Base-by-base conservation (phyloP, 2,329 filamentous ascomycete species). In the Chaetomiaceae sp. region DNA sequence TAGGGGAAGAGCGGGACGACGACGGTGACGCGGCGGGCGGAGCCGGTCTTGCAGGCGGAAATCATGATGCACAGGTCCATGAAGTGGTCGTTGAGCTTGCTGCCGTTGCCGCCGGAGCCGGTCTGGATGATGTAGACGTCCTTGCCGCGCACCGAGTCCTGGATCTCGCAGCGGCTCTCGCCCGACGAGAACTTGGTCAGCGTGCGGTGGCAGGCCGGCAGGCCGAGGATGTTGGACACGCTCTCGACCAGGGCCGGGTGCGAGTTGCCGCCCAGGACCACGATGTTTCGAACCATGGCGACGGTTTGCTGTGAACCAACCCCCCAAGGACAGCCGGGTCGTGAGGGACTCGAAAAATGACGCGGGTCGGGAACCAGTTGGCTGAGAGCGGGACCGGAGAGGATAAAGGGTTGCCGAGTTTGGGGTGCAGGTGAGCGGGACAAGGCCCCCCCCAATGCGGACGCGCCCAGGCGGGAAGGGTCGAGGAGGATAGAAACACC, bases 121-220 rank as follows among this genome's bases (percentile, higher is more conserved):
- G 88, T 93, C 69, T 97, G 91, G 61, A 98, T 88, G 64, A 97
- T 96, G 72, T 94, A 98, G 65, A 96, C 93, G 80, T 98, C 93
- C 68, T 98, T 98, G 58, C 88, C 93, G 59, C 93, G 86, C 42
- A 98, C 93, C 12, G 89, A 95, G 68, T 98, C 93, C 65, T 90
- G 79, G 62, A 98, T 94, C 68, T 97, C 91, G 49, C 95, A 90
- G 45, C 91, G 83, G 58, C 87, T 95, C 72, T 97, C 91, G 55
- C 91, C 91, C 41, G 91, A 89, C 17, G 88, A 86, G 72, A 97
- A 97, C 71, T 96, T 96, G 62, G 76, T 81, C 42, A 96, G 80
- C 52, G 89, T 82, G 57, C 90, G 85, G 62, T 91, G 84, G 59
- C 88, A 88, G 17, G 80, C 73, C 17, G 88, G 87, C 45, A 97